Base-by-base conservation (phyloP, 2,329 filamentous ascomycete genomes). In the Torrubiella hemipterigena region DNA sequence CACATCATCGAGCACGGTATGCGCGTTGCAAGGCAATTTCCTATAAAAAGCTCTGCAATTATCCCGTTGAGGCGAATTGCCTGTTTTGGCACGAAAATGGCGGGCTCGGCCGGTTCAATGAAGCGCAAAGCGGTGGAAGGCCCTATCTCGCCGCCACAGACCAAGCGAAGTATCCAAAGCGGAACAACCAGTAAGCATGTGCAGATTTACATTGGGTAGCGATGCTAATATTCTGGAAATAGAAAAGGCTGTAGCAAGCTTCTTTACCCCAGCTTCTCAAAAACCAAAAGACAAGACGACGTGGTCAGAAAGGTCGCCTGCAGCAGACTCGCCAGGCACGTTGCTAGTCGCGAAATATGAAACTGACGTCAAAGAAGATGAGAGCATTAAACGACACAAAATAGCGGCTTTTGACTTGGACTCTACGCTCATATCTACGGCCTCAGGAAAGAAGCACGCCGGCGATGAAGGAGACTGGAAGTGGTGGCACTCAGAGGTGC, bases 211-310 rank as follows among this genome's bases (percentile, higher is more conserved):
- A n/a, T n/a, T n/a, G n/a, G n/a, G n/a, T n/a, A n/a, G n/a, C n/a
- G n/a, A n/a, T n/a, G n/a, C n/a, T n/a, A n/a, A n/a, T n/a, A n/a
- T n/a, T n/a, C n/a, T n/a, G n/a, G n/a, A n/a, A 11, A 4, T 41
- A 83, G 79, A 75, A 51, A 73, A 57, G 37, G 74, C 80, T 2
- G 74, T 93, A 2, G 71, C 81, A 14, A 84, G 71, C 32, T 96
- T 96, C 62, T 96, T 96, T 56, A 93, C 78, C 0, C 87, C 87
- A 0, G 51, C 69, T 0, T 95, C 86, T 0, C 74, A 94, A 52
- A 95, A 93, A 51, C 75, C 80, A 19, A 82, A 83, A 11, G 78
- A 87, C 30, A 73, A 71, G 35, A 74, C 82, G 30, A 61, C 56
- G 8, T 96, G 91, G 84, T 53, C 65, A 63, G 56, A 80, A 70